phyloP scores from a whole-genome alignment of 2,329 filamentous ascomycete species.

The Microcera coccophila region DNA sequence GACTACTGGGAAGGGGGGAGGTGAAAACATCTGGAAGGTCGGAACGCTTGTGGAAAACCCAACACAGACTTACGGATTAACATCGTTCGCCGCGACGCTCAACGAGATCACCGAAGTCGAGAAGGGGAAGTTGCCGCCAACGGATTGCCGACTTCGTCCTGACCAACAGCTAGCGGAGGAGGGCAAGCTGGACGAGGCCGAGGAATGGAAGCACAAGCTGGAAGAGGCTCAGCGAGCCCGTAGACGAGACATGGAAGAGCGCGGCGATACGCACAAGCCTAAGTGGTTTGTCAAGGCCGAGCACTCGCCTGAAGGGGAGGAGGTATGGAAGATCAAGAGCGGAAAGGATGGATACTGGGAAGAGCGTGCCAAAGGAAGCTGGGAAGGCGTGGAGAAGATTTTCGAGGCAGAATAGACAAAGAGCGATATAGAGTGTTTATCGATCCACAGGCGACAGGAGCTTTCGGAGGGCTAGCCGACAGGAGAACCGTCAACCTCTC shows the following conservation, averaged over 20 bases:
- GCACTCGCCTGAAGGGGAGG: constrained; percentile 56
- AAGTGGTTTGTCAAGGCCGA: constrained; percentile 78
- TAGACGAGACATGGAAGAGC: constrained; percentile 70
- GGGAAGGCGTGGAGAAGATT: constrained; percentile 55
- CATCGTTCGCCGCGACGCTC: constrained; percentile 75
- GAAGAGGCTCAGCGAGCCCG: constrained; percentile 81
- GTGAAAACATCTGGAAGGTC: constrained; percentile 71
- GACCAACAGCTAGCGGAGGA: constrained; percentile 84
- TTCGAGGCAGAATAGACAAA: too few relatives aligned
- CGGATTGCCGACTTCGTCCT: constrained; percentile 77
- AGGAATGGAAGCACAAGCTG: constrained; percentile 74
- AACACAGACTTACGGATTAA: constrained; percentile 79
- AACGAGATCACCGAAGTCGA: constrained; percentile 88
- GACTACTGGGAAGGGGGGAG: constrained; percentile 57
- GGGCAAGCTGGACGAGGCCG: constrained; percentile 77
- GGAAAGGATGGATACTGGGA: constrained; percentile 95
- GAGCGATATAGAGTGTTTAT: too few relatives aligned
- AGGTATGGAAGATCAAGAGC: constrained; percentile 70
- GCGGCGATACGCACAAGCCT: constrained; percentile 68
- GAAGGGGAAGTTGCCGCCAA: constrained; percentile 67
- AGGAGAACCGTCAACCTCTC: too few relatives aligned
- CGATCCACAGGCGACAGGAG: too few relatives aligned
- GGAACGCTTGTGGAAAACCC: constrained; percentile 76
- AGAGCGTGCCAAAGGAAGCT: constrained; percentile 65
- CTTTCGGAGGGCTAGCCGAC: too few relatives aligned